These are phyloP conservation scores for Acanthamoeba triangularis DNA, from an alignment of 208 protist genomes.

Conservation along the genomic window DNA sequence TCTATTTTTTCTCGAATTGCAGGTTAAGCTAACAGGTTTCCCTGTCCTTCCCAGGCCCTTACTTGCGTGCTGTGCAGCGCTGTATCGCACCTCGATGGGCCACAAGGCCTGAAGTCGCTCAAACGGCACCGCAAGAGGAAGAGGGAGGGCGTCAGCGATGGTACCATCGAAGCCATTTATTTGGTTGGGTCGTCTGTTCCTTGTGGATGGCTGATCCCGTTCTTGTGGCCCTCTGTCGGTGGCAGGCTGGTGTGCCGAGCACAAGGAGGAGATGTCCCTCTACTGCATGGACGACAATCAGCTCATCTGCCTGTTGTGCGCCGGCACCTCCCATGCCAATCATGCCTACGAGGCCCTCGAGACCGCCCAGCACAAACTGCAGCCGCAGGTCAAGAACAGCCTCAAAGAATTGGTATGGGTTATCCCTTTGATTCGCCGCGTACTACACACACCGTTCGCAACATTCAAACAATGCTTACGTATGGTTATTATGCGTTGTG, in stretches of 20 bases:
- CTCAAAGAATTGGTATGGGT: background rate
- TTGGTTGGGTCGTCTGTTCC: no score
- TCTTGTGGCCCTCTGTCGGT: background rate
- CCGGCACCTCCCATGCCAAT: background rate
- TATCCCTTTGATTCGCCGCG: background rate
- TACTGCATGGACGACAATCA: slow-evolving; percentile 46
- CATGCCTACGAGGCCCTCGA: slow-evolving; percentile 36
- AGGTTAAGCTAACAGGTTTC: background rate
- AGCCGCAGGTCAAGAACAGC: background rate
- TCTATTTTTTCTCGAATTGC: background rate
- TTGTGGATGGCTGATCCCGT: no score
- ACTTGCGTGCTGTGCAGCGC: slow-evolving; percentile 23
- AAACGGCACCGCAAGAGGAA: slow-evolving; percentile 30
- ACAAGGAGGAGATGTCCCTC: slow-evolving; percentile 50
- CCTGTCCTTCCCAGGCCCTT: background rate
- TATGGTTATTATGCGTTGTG: background rate
- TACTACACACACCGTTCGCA: background rate
- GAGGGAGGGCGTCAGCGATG: background rate
- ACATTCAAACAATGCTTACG: background rate
- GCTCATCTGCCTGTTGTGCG: slow-evolving; percentile 45
- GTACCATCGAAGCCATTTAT: background rate
- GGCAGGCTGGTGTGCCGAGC: background rate
- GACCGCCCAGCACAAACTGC: background rate
- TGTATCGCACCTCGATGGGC: background rate
- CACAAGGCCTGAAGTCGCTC: background rate